Evolutionary conservation across 176 grass and related monocot species (phyloP).

Genomic region (Aegilops bicornis): DNA sequence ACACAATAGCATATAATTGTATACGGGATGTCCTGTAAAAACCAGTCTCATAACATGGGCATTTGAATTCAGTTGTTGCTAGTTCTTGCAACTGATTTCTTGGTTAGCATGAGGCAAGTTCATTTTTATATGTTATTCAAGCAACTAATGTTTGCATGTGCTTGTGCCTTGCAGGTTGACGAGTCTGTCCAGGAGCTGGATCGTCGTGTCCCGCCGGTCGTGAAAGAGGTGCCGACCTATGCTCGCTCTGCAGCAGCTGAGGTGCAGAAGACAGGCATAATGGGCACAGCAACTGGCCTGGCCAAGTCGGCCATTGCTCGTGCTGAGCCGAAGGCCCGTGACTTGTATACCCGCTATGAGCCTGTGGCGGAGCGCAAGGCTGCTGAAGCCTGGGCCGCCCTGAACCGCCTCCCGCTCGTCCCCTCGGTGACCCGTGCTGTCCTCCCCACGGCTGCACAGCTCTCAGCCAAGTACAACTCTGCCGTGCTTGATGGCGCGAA

Average conservation of each 20-base stretch:
- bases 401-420: constrained; percentile 80
- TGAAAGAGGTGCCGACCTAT: constrained; percentile 60
- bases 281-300: constrained; percentile 60
- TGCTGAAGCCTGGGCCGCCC: constrained; percentile 59
- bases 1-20: not conserved
- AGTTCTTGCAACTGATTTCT: not conserved
- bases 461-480: constrained; percentile 71
- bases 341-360: constrained; percentile 76
- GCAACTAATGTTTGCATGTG: not conserved
- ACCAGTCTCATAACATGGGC: too few species aligned
- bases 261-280: constrained; percentile 60
- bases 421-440: constrained; percentile 64
- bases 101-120: not conserved
- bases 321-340: constrained; percentile 53
- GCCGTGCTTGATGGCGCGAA: constrained; percentile 49
- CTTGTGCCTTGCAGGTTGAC: constrained; percentile 34
- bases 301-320: constrained; percentile 53
- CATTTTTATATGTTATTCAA: not conserved
- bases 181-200: constrained; percentile 71
- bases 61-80: too few species aligned
- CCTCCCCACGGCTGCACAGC: constrained; percentile 63
- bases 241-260: constrained; percentile 60
- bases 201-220: constrained; percentile 54
- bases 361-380: constrained; percentile 65
- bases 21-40: too few species aligned